Base-by-base conservation (phyloP, 2,329 filamentous ascomycete genomes). In the Ophiostoma perfectum region DNA sequence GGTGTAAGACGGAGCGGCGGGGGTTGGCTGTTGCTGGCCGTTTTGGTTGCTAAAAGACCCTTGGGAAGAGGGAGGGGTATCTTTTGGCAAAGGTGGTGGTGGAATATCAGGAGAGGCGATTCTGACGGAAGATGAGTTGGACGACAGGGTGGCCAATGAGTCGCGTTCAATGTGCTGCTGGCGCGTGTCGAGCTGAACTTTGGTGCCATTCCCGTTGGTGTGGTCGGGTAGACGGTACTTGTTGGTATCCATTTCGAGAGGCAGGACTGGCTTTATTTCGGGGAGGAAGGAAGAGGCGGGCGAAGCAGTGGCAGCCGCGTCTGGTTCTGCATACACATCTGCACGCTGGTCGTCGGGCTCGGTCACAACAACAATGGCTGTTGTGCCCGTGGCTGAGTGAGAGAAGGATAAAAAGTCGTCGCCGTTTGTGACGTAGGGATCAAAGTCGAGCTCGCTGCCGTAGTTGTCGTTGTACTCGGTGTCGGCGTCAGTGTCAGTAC, bases 161-260 rank as follows among this genome's bases (percentile, higher is more conserved):
- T 80, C 80, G 69, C 83, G 81, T 66, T 86, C 82, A 68, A 88
- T 76, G 71, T 88, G 86, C 72, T 87, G 84, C 72, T 81, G 81
- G 68, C 83, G 83, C 60, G 81, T 86, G 49, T 86, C 83, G 44
- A 82, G 79, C 71, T 86, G 85, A 55, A 82, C 83, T 75, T 89
- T 88, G 76, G 87, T 83, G 78, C 87, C 86, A 81, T 91, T 85
- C 78, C 86, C 83, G 78, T 87, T 88, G 66, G 81, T 84, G 75
- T 88, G 85, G 77, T 92, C 89, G 68, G 90, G 89, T 76, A 92
- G 79, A 62, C 87, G 85, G 76, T 91, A 92, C 77, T 92, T 92
- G 75, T 90, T 84, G 68, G 86, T 88, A 78, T 92, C 90, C 83
- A 90, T 88, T 72, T 84, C 84, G 77, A 87, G 74, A 69, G 82